These are phyloP conservation scores for Parmales sp. DNA, from an alignment of 108 stramenopile genomes.

Conservation along the genomic window DNA sequence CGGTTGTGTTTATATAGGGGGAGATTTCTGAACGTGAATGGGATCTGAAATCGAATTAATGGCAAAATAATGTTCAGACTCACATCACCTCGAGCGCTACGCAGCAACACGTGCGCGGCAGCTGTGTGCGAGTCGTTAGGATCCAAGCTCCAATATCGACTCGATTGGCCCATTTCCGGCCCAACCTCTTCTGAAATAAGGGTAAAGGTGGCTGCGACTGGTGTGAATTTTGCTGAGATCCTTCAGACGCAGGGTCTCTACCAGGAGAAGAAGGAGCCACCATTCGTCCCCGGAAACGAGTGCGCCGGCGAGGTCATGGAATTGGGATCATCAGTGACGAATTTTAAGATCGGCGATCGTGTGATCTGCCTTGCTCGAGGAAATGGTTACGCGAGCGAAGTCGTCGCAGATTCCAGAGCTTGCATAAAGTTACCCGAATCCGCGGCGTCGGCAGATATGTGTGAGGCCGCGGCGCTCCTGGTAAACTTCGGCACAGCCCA, in stretches of 20 bases:
- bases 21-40: too few species aligned
- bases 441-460: background rate
- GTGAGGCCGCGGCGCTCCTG: background rate
- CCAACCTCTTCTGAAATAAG: too few species aligned
- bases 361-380: conserved; percentile 10
- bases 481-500: conserved; percentile 14
- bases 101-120: too few species aligned
- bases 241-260: conserved; percentile 10
- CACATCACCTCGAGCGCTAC: too few species aligned
- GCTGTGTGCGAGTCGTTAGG: too few species aligned
- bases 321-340: background rate
- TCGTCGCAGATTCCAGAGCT: background rate
- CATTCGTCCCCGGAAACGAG: conserved; percentile 16
- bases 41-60: too few species aligned
- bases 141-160: too few species aligned
- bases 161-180: too few species aligned
- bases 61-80: too few species aligned
- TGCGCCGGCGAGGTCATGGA: background rate
- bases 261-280: conserved; percentile 15
- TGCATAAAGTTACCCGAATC: background rate
- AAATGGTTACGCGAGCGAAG: background rate
- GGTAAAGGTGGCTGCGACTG: background rate
- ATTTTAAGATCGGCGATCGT: conserved; percentile 1
- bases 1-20: too few species aligned
- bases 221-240: conserved; percentile 15